Conservation (phyloP, 495 filamentous ascomycete genomes). For the Clavariopsis aquatica region DNA sequence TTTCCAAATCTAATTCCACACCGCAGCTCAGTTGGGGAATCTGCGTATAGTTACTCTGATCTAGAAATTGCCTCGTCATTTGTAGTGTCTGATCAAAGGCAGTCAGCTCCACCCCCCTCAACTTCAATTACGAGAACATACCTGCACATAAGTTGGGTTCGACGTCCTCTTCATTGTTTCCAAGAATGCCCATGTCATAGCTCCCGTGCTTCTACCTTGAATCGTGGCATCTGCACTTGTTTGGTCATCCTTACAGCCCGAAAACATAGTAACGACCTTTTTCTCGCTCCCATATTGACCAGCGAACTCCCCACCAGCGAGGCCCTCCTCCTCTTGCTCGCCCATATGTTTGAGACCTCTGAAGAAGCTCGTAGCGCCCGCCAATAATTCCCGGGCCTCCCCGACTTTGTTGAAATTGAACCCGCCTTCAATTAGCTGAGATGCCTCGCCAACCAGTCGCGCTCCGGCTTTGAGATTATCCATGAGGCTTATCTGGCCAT, state of each 20-base stretch:
- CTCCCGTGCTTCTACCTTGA: constrained; percentile 50
- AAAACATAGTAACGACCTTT: constrained; percentile 61
- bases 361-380: constrained; percentile 58
- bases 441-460: constrained; percentile 50
- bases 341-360: constrained; percentile 51
- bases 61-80: constrained; percentile 51
- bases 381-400: constrained; percentile 57
- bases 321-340: constrained; percentile 48
- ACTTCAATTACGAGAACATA: constrained; percentile 23
- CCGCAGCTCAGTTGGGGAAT: constrained; percentile 51
- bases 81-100: constrained; percentile 41
- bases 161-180: constrained; percentile 53
- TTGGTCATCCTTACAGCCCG: constrained; percentile 61
- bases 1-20: constrained; percentile 24
- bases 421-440: constrained; percentile 55
- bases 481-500: constrained; percentile 57
- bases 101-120: not conserved
- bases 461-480: constrained; percentile 58
- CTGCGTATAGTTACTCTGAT: constrained; percentile 53
- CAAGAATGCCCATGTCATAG: constrained; percentile 63
- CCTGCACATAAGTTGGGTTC: constrained; percentile 56
- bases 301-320: constrained; percentile 54
- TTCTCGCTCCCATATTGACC: constrained; percentile 56
- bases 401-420: constrained; percentile 52
- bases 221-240: constrained; percentile 62